phyloP scores from a whole-genome alignment of 148 eudicot species.

The Agrostemma githago region DNA sequence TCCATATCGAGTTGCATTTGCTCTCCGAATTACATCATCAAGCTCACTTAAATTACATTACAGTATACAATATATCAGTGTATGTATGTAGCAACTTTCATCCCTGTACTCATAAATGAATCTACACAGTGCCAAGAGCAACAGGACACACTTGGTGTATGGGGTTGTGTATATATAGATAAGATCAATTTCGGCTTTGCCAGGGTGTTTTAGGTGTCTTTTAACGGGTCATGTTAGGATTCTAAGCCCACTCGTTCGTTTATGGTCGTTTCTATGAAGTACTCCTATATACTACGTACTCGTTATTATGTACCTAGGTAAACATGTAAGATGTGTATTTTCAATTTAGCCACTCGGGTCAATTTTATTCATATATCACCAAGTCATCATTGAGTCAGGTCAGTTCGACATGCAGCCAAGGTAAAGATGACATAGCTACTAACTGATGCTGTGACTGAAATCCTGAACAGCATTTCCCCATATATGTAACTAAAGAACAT shows the following conservation, averaged over 20 bases:
- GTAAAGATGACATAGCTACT: neutral
- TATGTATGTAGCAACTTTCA: neutral
- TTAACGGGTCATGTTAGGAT: too few relatives aligned
- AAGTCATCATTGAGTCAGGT: too few relatives aligned
- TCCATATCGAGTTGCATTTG: slow-evolving; percentile 66
- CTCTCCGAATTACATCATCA: slow-evolving; percentile 74
- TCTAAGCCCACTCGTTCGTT: too few relatives aligned
- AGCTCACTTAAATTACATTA: slow-evolving; percentile 42
- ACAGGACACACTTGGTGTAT: neutral
- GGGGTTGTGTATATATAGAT: too few relatives aligned
- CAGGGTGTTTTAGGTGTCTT: too few relatives aligned
- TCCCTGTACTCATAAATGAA: neutral
- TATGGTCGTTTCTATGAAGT: too few relatives aligned
- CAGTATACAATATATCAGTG: neutral
- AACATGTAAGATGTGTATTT: too few relatives aligned
- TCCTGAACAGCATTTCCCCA: neutral
- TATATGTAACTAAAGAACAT: slow-evolving; percentile 3
- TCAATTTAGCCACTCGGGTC: too few relatives aligned
- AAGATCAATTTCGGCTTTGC: neutral
- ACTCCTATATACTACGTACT: too few relatives aligned
- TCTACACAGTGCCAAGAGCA: neutral
- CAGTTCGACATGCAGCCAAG: neutral
- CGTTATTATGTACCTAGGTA: too few relatives aligned
- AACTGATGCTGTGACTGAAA: neutral
- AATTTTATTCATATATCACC: too few relatives aligned